Conservation (phyloP, 805 yeast species). For the Candida peoriensis region DNA sequence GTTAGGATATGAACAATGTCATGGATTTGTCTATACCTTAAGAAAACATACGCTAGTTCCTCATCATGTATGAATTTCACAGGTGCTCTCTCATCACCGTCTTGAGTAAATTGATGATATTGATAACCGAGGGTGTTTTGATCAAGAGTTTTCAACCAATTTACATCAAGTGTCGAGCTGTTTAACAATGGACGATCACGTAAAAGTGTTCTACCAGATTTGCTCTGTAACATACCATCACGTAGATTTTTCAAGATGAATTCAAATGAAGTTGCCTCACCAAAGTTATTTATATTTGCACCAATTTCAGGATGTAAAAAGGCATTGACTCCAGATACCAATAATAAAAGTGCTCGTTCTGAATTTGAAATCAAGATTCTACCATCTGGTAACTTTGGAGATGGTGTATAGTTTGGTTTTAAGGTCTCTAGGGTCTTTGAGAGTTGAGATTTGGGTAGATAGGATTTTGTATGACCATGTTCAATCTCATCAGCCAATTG, state of each 20-base stretch:
- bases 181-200: conserved; percentile 82
- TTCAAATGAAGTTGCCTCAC: conserved; percentile 84
- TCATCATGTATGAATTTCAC: conserved; percentile 86
- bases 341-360: conserved; percentile 62
- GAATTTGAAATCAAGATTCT: conserved; percentile 67
- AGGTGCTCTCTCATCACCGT: conserved; percentile 89
- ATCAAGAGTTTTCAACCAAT: conserved; percentile 54
- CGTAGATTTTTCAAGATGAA: conserved; percentile 59
- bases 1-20: conserved; percentile 94
- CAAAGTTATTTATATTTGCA: conserved; percentile 72
- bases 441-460: background rate
- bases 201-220: conserved; percentile 71
- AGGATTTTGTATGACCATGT: conserved; percentile 8
- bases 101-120: conserved; percentile 83
- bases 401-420: conserved; percentile 29
- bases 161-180: conserved; percentile 61
- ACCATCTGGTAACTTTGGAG: conserved; percentile 51
- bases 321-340: conserved; percentile 75
- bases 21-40: conserved; percentile 93
- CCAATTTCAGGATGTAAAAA: conserved; percentile 72
- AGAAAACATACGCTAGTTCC: conserved; percentile 87
- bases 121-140: conserved; percentile 69
- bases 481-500: conserved; percentile 58
- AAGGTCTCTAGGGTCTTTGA: conserved; percentile 12
- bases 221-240: conserved; percentile 68